A percentile compares a stretch with the other conserved stretches of the same genome.
These are phyloP conservation scores for Andrographis paniculata DNA, from an alignment of 305 asterid species.

Conservation along the genomic window DNA sequence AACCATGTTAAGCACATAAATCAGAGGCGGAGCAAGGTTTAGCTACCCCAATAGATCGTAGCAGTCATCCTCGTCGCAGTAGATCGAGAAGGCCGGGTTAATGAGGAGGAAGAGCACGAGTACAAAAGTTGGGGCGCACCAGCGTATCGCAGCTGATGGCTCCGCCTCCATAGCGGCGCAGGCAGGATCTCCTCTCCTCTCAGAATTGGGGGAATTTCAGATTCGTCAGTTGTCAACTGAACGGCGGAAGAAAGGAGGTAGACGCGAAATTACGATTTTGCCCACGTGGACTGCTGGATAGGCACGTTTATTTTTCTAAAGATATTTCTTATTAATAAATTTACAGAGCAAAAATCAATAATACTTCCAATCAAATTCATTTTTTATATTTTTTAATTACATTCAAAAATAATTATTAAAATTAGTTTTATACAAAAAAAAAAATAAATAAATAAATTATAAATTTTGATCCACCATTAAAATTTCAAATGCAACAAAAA, in stretches of 20 bases:
- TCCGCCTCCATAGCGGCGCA: too few species aligned
- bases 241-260: not conserved
- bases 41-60: constrained; percentile 84
- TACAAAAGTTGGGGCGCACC: constrained; percentile 34
- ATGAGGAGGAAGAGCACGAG: constrained; percentile 43
- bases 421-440: too few species aligned
- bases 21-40: constrained; percentile 2
- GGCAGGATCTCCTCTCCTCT: constrained; percentile 16
- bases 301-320: too few species aligned
- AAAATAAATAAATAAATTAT: too few species aligned
- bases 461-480: too few species aligned
- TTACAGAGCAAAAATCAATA: too few species aligned
- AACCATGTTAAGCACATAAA: not conserved
- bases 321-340: too few species aligned
- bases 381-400: too few species aligned
- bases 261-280: not conserved
- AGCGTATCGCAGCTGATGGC: constrained; percentile 41
- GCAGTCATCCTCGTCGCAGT: constrained; percentile 91
- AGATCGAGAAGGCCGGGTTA: constrained; percentile 70
- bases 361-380: too few species aligned
- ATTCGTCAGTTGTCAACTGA: constrained; percentile 13
- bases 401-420: too few species aligned
- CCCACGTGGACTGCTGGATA: too few species aligned
- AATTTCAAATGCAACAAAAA: too few species aligned
- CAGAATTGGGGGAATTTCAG: constrained; percentile 11